These are phyloP conservation scores for Xylariales sp. DNA, from an alignment of 2,329 filamentous ascomycete species.

Conservation along the genomic window DNA sequence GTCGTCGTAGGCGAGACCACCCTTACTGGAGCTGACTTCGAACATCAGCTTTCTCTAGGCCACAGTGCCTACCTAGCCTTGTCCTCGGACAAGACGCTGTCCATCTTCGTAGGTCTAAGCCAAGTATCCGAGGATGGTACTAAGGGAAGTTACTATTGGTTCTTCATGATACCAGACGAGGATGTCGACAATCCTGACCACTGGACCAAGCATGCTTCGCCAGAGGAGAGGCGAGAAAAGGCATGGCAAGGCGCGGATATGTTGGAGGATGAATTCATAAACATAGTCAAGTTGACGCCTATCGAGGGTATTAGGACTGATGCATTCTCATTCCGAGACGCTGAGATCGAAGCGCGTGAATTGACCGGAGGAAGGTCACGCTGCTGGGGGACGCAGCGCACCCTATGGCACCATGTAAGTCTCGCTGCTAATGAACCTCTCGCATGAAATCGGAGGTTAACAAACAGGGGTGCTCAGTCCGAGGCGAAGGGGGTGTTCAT, in stretches of 20 bases:
- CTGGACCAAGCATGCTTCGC: slow-evolving; percentile 23
- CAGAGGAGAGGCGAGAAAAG: background rate
- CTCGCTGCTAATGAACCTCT: background rate
- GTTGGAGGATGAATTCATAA: slow-evolving; percentile 1
- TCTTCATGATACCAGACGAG: slow-evolving; percentile 16
- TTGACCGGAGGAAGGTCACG: slow-evolving; percentile 30
- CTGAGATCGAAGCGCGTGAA: background rate
- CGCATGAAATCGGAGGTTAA: too few relatives aligned
- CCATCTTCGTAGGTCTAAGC: slow-evolving; percentile 23
- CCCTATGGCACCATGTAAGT: slow-evolving; percentile 40
- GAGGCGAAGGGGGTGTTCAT: slow-evolving; percentile 42
- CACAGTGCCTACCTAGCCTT: slow-evolving; percentile 18
- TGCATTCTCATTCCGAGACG: slow-evolving; percentile 6
- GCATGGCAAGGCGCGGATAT: background rate
- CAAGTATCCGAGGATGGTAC: slow-evolving; percentile 14
- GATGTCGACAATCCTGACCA: slow-evolving; percentile 25
- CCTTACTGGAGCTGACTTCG: slow-evolving; percentile 18
- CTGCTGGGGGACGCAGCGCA: slow-evolving; percentile 43
- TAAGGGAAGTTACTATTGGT: slow-evolving; percentile 24
- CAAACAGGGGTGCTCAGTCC: too few relatives aligned
- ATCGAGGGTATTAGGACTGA: slow-evolving; percentile 1
- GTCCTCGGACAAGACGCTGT: background rate
- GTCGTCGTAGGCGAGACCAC: slow-evolving; percentile 19
- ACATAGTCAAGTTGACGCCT: slow-evolving; percentile 4
- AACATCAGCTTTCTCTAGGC: slow-evolving; percentile 20